Base-by-base conservation (phyloP, 2,329 filamentous ascomycete species). In the Fusarium denticulatum region DNA sequence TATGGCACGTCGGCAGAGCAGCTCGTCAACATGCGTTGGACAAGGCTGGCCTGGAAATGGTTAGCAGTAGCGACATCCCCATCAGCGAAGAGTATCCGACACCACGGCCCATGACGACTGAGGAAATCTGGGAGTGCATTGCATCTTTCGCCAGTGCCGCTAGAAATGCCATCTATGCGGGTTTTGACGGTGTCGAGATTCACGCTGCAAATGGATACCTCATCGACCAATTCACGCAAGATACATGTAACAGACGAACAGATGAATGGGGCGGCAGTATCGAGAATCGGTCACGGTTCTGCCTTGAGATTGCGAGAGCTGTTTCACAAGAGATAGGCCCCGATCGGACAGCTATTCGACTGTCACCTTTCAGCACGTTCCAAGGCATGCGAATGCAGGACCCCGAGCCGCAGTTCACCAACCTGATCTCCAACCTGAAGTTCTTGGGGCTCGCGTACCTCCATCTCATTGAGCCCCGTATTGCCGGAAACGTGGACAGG, bases 341-440 rank as follows among this genome's bases (percentile, higher is more conserved):
- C 0, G 85, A 90, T 8, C 82, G 83, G 40, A 84, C 86, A 13
- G 88, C 84, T 4, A 86, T 92, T 47, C 86, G 91, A 6, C 79
- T 93, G 14, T 88, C 84, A 8, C 91, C 91, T 0, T 92, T 86
- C 81, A 87, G 85, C 55, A 80, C 81, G 0, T 92, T 90, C 81
- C 89, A 92, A 68, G 86, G 85, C 42, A 91, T 93, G 90, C 81
- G 83, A 5, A 91, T 92, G 5, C 85, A 92, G 2, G 59, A 63
- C 3, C 90, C 91, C 0, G 74, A 88, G 12, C 88, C 90, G 1
- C 90, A 93, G 68, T 94, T 93, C 77, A 82, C 81, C 2, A 83
- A 93, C 73, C 77, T 92, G 24, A 83, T 89, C 26, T 76, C 82
- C 37, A 82, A 86, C 58, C 80, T 90, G 36, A 87, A 86, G 60